Conservation (phyloP, 345 rosid genomes). For the Eucalyptus curtisii region DNA sequence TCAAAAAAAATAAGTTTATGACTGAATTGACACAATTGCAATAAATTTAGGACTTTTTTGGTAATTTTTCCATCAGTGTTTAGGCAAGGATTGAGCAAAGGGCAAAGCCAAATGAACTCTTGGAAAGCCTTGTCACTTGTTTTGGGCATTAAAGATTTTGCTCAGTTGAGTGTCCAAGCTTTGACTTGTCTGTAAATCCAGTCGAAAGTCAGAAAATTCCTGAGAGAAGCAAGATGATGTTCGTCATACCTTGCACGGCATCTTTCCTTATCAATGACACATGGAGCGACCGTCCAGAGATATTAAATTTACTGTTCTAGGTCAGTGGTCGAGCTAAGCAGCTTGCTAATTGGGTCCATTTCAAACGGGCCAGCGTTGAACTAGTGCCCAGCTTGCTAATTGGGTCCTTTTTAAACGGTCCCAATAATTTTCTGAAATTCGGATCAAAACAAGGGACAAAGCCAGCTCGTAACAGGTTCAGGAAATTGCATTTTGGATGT, state of each 20-base stretch:
- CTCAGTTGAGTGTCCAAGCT: not conserved
- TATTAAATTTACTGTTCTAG: not conserved
- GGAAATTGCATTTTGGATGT: too few species aligned
- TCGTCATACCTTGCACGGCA: not conserved
- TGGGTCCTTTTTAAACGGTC: not conserved
- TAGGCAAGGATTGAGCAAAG: too few species aligned
- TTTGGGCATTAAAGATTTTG: not conserved
- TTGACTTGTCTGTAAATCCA: not conserved
- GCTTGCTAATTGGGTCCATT: not conserved
- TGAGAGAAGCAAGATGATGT: not conserved
- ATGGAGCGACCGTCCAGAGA: not conserved
- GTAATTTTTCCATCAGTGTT: too few species aligned
- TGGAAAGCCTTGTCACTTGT: not conserved
- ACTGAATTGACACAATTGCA: too few species aligned
- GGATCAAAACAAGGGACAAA: too few species aligned
- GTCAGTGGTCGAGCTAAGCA: not conserved
- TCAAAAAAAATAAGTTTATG: too few species aligned
- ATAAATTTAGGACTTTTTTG: too few species aligned
- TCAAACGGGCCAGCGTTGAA: not conserved
- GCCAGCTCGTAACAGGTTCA: too few species aligned
- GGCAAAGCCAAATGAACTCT: not conserved
- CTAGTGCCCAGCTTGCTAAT: not conserved
- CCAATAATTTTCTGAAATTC: too few species aligned
- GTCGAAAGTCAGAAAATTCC: not conserved
- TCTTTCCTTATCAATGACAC: not conserved